These are phyloP conservation scores for Magnolia officinalis DNA, from an alignment of 164 flowering plant species.

Conservation along the genomic window DNA sequence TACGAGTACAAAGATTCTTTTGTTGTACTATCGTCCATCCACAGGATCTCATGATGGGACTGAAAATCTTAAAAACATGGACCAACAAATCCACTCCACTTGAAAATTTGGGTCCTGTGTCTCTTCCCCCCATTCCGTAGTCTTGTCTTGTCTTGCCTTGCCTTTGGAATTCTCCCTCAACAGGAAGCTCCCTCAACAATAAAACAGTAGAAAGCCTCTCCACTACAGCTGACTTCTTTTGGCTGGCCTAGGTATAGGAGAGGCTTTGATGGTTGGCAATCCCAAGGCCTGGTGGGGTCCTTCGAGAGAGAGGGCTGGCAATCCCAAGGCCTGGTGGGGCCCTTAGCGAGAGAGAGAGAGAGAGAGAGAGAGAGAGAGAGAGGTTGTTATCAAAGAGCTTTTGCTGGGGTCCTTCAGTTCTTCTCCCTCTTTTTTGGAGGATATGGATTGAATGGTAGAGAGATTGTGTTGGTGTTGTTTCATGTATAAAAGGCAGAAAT, in stretches of 20 bases:
- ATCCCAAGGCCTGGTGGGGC: neutral
- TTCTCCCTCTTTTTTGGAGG: neutral
- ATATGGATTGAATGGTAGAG: neutral
- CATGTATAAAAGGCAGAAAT: neutral
- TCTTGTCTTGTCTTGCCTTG: neutral
- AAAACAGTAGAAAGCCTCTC: neutral
- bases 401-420: neutral
- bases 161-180: neutral
- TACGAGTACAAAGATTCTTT: neutral
- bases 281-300: neutral
- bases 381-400: neutral
- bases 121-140: neutral
- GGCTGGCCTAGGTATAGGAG: neutral
- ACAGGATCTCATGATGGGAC: neutral
- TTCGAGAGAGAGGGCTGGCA: neutral
- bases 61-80: neutral
- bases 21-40: neutral
- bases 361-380: conserved; percentile 1
- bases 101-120: neutral
- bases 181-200: neutral
- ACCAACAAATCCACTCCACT: neutral
- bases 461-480: conserved; percentile 1
- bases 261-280: neutral
- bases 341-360: neutral
- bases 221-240: neutral